Base-by-base conservation (phyloP, 305 asterid species). In the Fraxinus ornus region DNA sequence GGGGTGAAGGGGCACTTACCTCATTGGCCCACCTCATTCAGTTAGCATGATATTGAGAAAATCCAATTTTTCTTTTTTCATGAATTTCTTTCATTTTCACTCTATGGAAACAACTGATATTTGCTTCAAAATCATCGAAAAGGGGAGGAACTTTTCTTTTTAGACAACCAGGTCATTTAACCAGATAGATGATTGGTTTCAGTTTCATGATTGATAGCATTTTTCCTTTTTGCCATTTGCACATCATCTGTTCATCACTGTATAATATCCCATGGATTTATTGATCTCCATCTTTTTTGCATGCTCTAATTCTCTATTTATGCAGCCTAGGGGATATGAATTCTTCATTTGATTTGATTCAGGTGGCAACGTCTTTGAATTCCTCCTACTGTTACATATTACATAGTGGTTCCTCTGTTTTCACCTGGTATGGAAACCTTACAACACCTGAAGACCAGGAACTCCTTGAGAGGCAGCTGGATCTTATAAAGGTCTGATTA, bases 381-480 rank as follows among this genome's bases (percentile, higher is more conserved):
- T 93, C 98, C 2, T 92, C 95, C 76, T 90, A 91, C 89, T 89
- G 96, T 79, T 94, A 93, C 91, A 90, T 94, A 80, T 85, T 94
- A 78, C 94, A 89, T 66, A 88, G 84, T 57, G 92, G 90, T 28
- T 82, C 91, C 78, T 87, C 91, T 33, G 80, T 89, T 32, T 93
- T 90, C 88, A 90, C 91, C 57, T 94, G 98, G 98, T 85, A 89
- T 0, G 98, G 98, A 81, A 94, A 81, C 86, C 91, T 93, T 52
- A 85, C 98, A 36, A 80, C 95, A 26, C 80, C 92, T 28, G 91
- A 89, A 82, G 95, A 91, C 86, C 98, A 90, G 79, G 97, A 94
- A 85, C 89, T 92, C 81, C 93, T 89, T 6, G 95, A 95, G 88
- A 88, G 97, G 84, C 92, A 88, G 93, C 93, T 95, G 37, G 90